Evolutionary conservation across 2,329 filamentous ascomycete species (phyloP).

Genomic region (Balansia obtecta): DNA sequence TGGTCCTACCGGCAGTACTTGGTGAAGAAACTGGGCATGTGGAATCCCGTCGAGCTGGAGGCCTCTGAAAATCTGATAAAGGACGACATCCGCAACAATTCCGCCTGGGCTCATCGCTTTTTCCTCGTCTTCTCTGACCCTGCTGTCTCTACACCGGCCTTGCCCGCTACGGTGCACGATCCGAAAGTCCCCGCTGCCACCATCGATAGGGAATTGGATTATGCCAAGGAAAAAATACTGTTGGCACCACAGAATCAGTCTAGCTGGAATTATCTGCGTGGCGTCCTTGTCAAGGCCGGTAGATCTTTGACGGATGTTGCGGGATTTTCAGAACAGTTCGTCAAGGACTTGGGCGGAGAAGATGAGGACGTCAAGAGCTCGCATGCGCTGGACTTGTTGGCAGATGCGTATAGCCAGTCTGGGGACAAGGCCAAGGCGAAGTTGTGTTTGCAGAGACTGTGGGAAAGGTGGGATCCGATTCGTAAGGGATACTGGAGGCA

Average conservation of each 20-base stretch:
- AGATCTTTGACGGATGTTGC: slow-evolving; percentile 32
- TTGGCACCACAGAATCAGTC: slow-evolving; percentile 88
- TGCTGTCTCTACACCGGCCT: slow-evolving; percentile 31
- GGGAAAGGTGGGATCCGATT: slow-evolving; percentile 81
- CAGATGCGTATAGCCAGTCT: slow-evolving; percentile 50
- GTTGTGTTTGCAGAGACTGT: slow-evolving; percentile 59
- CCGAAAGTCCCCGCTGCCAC: slow-evolving; percentile 46
- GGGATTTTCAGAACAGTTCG: slow-evolving; percentile 39
- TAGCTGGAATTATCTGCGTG: slow-evolving; percentile 84
- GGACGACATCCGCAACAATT: slow-evolving; percentile 86
- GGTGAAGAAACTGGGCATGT: slow-evolving; percentile 55
- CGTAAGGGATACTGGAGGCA: slow-evolving; percentile 87
- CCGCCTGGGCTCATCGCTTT: slow-evolving; percentile 94
- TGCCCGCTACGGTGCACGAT: slow-evolving; percentile 39
- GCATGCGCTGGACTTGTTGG: slow-evolving; percentile 59
- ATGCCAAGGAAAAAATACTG: slow-evolving; percentile 58
- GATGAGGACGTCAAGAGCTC: slow-evolving; percentile 45
- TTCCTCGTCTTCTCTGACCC: slow-evolving; percentile 72
- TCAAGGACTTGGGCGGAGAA: slow-evolving; percentile 32
- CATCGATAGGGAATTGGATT: slow-evolving; percentile 63
- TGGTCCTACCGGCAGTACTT: slow-evolving; percentile 85
- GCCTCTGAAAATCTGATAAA: slow-evolving; percentile 62
- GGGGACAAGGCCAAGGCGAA: slow-evolving; percentile 50
- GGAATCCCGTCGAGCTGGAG: slow-evolving; percentile 54
- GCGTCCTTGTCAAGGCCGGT: slow-evolving; percentile 56